Percentiles rank a stretch among this genome's conserved stretches.
Evolutionary conservation across 2,329 filamentous ascomycete species (phyloP).

Genomic region (Tolypocladium cylindrosporum): DNA sequence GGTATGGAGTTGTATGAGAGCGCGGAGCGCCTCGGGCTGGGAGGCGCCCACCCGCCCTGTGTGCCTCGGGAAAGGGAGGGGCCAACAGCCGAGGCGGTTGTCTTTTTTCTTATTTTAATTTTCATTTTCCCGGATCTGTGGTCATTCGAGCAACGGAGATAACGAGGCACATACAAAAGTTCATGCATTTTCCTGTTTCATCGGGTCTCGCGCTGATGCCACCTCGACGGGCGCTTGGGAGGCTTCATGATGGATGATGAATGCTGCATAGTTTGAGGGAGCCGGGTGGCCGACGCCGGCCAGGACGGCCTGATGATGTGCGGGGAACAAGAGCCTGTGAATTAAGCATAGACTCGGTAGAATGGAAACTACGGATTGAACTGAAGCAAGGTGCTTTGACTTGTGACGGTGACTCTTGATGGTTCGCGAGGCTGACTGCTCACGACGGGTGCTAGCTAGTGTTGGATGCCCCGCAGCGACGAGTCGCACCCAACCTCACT

Average conservation of each 20-base stretch:
- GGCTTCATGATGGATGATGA: constrained; percentile 17
- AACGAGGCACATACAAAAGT: constrained; percentile 24
- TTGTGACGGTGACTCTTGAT: not conserved
- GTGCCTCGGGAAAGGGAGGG: not conserved
- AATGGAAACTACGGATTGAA: constrained; percentile 18
- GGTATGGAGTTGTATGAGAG: not conserved
- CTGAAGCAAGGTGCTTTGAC: not conserved
- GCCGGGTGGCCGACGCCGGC: constrained; percentile 1
- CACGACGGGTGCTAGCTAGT: no score
- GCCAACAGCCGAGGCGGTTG: constrained; percentile 7
- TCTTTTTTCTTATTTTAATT: constrained; percentile 14
- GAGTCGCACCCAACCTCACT: no score
- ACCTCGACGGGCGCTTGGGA: constrained; percentile 9
- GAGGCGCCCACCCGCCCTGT: not conserved
- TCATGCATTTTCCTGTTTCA: constrained; percentile 20
- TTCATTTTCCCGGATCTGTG: constrained; percentile 16
- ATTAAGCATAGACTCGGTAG: constrained; percentile 27
- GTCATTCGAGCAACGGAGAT: constrained; percentile 20
- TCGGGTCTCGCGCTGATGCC: constrained; percentile 10
- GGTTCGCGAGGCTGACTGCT: no score
- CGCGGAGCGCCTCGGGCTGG: not conserved
- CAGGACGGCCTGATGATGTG: constrained; percentile 7
- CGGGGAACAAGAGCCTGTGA: constrained; percentile 15
- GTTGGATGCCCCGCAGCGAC: no score
- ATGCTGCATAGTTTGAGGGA: constrained; percentile 9